Percentiles rank a stretch among this genome's conserved stretches.
Conservation (phyloP, 306 rosid genomes). For the Cicer pinnatifidum region DNA sequence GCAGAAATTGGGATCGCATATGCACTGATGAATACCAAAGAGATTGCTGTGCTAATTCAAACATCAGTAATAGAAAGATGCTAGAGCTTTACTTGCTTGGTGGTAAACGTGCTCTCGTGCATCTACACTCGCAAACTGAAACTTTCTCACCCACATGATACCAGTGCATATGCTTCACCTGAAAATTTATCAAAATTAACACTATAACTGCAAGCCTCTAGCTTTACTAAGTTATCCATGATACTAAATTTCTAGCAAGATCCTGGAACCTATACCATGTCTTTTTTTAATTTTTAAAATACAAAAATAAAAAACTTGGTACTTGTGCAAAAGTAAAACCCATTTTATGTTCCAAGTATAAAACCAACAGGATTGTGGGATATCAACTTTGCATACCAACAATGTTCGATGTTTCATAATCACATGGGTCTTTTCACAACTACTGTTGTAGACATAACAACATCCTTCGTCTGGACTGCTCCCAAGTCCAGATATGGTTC, state of each 20-base stretch:
- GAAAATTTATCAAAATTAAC: conserved; percentile 41
- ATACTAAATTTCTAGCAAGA: conserved; percentile 14
- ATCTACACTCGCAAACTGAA: conserved; percentile 91
- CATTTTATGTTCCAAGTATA: conserved; percentile 11
- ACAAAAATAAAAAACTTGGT: conserved; percentile 6
- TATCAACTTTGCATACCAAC: conserved; percentile 63
- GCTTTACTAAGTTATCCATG: conserved; percentile 31
- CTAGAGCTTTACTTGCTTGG: conserved; percentile 84
- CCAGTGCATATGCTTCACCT: conserved; percentile 99
- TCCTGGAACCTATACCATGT: conserved; percentile 28
- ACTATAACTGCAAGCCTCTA: conserved; percentile 31
- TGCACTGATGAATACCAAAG: conserved; percentile 35
- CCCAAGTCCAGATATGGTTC: conserved; percentile 86
- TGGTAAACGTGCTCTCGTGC: conserved; percentile 88
- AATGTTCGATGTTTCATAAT: conserved; percentile 92
- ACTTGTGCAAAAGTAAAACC: conserved; percentile 29
- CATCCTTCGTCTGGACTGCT: conserved; percentile 84
- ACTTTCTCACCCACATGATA: conserved; percentile 67
- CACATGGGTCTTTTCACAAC: conserved; percentile 77
- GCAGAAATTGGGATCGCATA: conserved; percentile 24
- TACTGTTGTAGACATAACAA: conserved; percentile 70
- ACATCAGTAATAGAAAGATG: conserved; percentile 39
- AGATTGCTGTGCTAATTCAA: conserved; percentile 32
- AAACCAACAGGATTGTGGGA: conserved; percentile 38
- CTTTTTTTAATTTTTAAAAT: conserved; percentile 34